These are phyloP conservation scores for Sporisorium graminicola DNA, from an alignment of 1,284 basidiomycete species.

Conservation along the genomic window DNA sequence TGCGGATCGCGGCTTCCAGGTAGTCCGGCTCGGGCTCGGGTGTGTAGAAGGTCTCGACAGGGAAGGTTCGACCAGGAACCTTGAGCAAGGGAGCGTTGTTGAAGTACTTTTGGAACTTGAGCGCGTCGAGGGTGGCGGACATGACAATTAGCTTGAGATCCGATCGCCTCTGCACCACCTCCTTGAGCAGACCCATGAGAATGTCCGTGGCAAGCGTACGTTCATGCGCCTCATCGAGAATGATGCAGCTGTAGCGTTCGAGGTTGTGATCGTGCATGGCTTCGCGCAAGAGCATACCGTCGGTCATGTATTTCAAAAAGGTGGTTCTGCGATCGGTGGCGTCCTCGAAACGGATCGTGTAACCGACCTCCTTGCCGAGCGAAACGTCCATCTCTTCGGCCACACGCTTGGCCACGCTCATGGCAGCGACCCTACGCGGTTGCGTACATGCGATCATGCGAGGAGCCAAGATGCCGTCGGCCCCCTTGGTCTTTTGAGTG, in stretches of 20 bases:
- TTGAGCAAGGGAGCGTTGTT: constrained; percentile 91
- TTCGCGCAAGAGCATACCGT: constrained; percentile 94
- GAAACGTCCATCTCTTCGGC: constrained; percentile 98
- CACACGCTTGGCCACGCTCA: constrained; percentile 98
- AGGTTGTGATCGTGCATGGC: constrained; percentile 96
- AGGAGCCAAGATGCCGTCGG: constrained; percentile 74
- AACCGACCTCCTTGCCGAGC: constrained; percentile 94
- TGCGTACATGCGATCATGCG: constrained; percentile 97
- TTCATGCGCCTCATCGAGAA: constrained; percentile 99
- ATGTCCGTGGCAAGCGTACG: constrained; percentile 98
- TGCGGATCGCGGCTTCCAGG: constrained; percentile 95
- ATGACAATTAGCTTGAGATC: constrained; percentile 99
- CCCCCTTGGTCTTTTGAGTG: constrained; percentile 65
- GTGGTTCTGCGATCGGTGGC: constrained; percentile 76
- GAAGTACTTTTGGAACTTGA: constrained; percentile 98
- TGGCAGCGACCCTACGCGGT: constrained; percentile 94
- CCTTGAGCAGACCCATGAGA: constrained; percentile 88
- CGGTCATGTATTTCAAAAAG: constrained; percentile 85
- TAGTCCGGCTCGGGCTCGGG: constrained; percentile 97
- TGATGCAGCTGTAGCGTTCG: constrained; percentile 92
- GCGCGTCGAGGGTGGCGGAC: constrained; percentile 96
- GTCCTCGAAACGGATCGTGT: constrained; percentile 98
- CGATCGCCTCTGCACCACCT: constrained; percentile 81
- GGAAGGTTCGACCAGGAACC: constrained; percentile 95
- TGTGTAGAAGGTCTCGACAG: constrained; percentile 94